Conservation (phyloP, 2,329 filamentous ascomycete species). For the Aureobasidium mangrovei region DNA sequence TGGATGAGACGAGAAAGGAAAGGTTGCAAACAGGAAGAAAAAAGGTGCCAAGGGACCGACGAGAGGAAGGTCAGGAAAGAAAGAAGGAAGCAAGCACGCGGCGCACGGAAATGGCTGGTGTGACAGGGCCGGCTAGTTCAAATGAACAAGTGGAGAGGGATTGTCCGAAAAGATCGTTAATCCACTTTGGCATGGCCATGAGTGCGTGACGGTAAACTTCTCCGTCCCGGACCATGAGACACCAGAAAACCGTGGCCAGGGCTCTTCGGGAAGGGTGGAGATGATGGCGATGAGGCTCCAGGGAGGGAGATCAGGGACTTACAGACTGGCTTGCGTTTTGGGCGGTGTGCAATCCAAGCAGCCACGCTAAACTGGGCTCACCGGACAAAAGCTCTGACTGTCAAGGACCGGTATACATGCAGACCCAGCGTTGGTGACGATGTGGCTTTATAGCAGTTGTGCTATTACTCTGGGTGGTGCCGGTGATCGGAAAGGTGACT, state of each 20-base stretch:
- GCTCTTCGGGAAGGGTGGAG: background rate
- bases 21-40: background rate
- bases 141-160: slow-evolving; percentile 9
- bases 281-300: background rate
- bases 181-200: background rate
- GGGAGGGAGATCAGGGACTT: background rate
- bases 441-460: background rate
- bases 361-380: background rate
- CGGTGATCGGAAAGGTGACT: too few relatives aligned
- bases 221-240: background rate
- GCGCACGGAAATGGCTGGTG: slow-evolving; percentile 1
- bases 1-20: background rate
- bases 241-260: background rate
- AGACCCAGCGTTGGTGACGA: background rate
- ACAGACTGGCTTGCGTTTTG: background rate
- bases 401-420: background rate
- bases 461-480: too few relatives aligned
- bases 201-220: background rate
- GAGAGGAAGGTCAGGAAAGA: background rate
- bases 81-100: background rate
- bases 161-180: background rate
- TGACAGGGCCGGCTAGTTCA: background rate
- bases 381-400: background rate
- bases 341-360: background rate
- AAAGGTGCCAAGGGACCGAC: background rate